Evolutionary conservation across 2,329 filamentous ascomycete species (phyloP), one percentile per base, ranked within the genome.

Genomic region (Penicillium sp.): DNA sequence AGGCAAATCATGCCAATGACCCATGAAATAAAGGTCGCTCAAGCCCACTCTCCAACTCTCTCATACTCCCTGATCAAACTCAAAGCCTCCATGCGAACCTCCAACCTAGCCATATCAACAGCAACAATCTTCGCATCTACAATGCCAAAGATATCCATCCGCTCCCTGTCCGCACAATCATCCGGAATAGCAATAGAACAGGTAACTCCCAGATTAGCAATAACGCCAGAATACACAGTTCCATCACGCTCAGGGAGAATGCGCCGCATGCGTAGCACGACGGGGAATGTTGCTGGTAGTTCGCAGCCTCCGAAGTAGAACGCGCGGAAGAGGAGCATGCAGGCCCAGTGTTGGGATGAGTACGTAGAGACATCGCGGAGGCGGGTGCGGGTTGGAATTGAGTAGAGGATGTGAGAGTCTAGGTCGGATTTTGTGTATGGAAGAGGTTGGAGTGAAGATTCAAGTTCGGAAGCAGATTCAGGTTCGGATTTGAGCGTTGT

Each of bases 281-380:
- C 76, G 26, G 71, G 65, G 59, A 83, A 80, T 0, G 76, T 79
- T 16, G 78, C 67, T 1, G 84, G 84, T 4, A 87, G 69, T 1
- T 70, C 51, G 11, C 78, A 79, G 64, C 87, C 81, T 10, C 75
- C 74, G 68, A 82, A 85, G 65, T 84, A 79, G 64, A 82, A 79
- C 14, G 83, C 84, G 44, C 85, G 82, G 72, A 83, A 82, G 39
- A 87, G 74, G 2, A 85, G 79, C 67, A 82, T 77, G 14, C 74
- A 67, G 2, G 74, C 68, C 85, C 85, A 88, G 64, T 80, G 80
- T 7, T 71, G 59, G 59, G 69, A 49, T 65, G 77, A 67, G 62
- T 65, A 51, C 4, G 52, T 63, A 14, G 71, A 70, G 24, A 82
- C 79, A n/a, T 78, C 64, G 24, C 68, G 65, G 43, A 75, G 68